Evolutionary conservation across 768 basidiomycete species (phyloP), one percentile per base, ranked within the genome.

Genomic region (Rhizopogon vesiculosus): DNA sequence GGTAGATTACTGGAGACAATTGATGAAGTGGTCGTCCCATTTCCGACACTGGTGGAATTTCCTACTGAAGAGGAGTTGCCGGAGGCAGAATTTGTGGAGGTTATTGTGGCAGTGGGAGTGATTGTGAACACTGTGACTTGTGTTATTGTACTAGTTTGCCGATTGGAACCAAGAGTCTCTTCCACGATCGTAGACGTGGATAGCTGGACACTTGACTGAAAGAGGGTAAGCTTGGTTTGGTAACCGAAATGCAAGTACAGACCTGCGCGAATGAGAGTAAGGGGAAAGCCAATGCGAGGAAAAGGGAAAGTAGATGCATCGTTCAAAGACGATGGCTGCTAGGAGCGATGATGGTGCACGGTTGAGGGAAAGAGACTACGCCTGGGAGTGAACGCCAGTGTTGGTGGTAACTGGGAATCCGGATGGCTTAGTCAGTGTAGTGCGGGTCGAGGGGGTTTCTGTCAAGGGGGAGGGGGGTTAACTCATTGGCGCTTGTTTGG

Each of bases 91-190:
- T 45, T 46, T 3, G 66, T 59, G 29, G 57, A 62, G 16, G 58
- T 54, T 9, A 60, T 58, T 6, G 67, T 57, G 15, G 57, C 54
- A 28, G 70, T 58, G 22, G 67, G 68, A 16, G 80, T 78, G 40
- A 80, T 69, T 15, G 84, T 79, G 59, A 82, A 63, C 55, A 82
- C 71, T 40, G 73, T 60, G 22, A 82, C 69, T 28, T 69, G 61
- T 1, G 76, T 73, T 55, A 70, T 61, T 35, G 79, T 78, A 53
- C 69, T 76, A 18, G 63, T 53, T 59, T 71, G 70, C 45, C 76
- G 74, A 64, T 80, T 66, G 55, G 79, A 62, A 59, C 65, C 76
- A 10, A 77, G 53, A 7, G 69, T 73, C 25, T 73, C 15, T 39
- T 29, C 38, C 16, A 56, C 7, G 38, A 42, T 25, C 16, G 39